Evolutionary conservation across 2,329 filamentous ascomycete genomes (phyloP), one percentile per base, ranked within the genome.

Genomic region (Knufia fluminis): DNA sequence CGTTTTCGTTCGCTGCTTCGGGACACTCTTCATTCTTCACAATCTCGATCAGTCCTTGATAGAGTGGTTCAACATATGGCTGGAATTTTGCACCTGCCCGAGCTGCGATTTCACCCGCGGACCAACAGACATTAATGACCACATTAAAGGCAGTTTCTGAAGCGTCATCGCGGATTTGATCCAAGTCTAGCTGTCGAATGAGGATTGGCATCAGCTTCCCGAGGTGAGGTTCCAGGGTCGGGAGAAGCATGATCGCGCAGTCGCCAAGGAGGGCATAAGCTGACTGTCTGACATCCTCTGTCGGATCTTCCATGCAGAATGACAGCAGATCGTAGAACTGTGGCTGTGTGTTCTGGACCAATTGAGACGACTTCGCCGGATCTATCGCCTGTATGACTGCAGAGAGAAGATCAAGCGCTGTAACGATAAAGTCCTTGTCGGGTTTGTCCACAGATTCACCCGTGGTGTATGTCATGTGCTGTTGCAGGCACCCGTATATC

Each of bases 41-140:
- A 58, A 97, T 96, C 48, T 84, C 79, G 33, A 88, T 78, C 23
- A 94, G 79, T 33, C 85, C 81, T 54, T 83, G 77, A 51, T 94
- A 81, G 14, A 98, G 72, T 54, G 85, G 79, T 19, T 86, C 81
- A 8, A 89, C 78, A 63, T 85, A 95, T 1, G 83, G 84, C 12
- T 52, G 41, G n/a, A 60, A 48, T 1, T 76, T 76, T 48, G 77
- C 80, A 24, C 74, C 71, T 57, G 82, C 79, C 63, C 87, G 82
- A 66, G 95, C 82, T 14, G 89, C 81, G 54, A 97, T 92, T 71
- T 98, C 92, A 36, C 92, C 92, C 20, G 82, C 83, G 4, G 90
- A 94, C 92, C 92, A 98, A 70, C 91, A 97, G 19, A 92, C 91
- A 64, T 98, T 98, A 76, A 97, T 98, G 52, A 97, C 82, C 24